A percentile compares a stretch with the other conserved stretches of the same genome.
These are phyloP conservation scores for Dothideomycetes sp. DNA, from an alignment of 2,329 filamentous ascomycete genomes.

Conservation along the genomic window DNA sequence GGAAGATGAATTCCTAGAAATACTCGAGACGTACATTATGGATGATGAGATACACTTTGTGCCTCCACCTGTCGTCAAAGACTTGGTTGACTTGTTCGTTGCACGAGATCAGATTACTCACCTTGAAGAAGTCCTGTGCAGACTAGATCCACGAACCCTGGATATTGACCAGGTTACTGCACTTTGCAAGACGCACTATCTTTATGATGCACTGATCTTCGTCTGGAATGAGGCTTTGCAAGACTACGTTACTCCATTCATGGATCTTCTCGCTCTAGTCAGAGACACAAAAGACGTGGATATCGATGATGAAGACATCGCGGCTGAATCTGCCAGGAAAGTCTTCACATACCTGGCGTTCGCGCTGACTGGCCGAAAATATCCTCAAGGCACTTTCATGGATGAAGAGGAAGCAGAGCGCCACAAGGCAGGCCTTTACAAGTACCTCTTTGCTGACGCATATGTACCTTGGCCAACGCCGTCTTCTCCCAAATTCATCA, in stretches of 20 bases:
- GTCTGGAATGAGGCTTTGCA: constrained; percentile 87
- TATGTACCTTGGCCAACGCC: constrained; percentile 60
- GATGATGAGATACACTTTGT: constrained; percentile 63
- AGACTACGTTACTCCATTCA: constrained; percentile 84
- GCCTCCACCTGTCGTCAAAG: constrained; percentile 76
- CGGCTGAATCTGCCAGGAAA: constrained; percentile 51
- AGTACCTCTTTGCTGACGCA: constrained; percentile 83
- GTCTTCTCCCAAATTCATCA: constrained; percentile 10
- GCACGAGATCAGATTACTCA: constrained; percentile 62
- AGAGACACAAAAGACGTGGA: constrained; percentile 49
- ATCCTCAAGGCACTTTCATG: constrained; percentile 72
- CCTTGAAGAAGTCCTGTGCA: constrained; percentile 88
- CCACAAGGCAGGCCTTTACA: constrained; percentile 83
- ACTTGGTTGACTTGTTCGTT: constrained; percentile 72
- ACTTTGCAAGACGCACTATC: constrained; percentile 79
- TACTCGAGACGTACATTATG: constrained; percentile 77
- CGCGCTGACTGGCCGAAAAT: constrained; percentile 77
- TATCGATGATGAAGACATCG: constrained; percentile 48
- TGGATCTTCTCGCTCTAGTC: constrained; percentile 63
- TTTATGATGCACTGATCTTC: constrained; percentile 93
- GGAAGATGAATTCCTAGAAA: constrained; percentile 72
- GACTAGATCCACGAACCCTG: constrained; percentile 79
- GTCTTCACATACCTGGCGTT: constrained; percentile 94
- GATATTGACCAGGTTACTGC: constrained; percentile 88
- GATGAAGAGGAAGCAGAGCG: constrained; percentile 58